Evolutionary conservation across 2,329 filamentous ascomycete species (phyloP), one percentile per base, ranked within the genome.

Genomic region (Mycosphaerelloides madeirae): DNA sequence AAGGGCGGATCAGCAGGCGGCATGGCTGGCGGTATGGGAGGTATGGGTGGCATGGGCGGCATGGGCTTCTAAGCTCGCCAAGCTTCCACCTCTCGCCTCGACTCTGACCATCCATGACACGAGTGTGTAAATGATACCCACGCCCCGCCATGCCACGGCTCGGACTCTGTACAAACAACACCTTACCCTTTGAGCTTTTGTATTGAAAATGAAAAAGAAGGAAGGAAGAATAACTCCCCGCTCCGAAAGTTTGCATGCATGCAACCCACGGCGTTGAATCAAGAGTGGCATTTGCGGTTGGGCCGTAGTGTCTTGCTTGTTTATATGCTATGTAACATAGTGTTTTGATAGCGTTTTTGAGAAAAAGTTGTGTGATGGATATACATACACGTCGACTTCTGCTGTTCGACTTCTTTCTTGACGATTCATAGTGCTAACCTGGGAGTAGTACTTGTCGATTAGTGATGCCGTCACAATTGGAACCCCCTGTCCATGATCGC

Each of bases 1-100:
- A 96, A 96, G 84, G 79, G 65, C 36, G 67, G 80, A 61, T 72
- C 75, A 52, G 65, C 60, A 43, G 70, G 68, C 50, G 73, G 70
- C 46, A 66, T 65, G 56, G 6, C 22, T 6, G 72, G 72, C 41
- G 74, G 74, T 29, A 76, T 76, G 68, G 77, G 77, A 39, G 79
- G 80, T 53, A 84, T 83, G 76, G 76, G 74, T 31, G 76, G 76
- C 47, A 77, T 77, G 73, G 80, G 80, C 16, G 57, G 55, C 13
- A 48, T 48, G 46, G 46, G 46, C 28, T 61, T 62, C 55, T 62
- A 61, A 57, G 47, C 49, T 49, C 36, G 25, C 41, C 29, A 29
- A 31, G 28, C 15, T 18, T 19, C 9, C 22, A 16, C 29, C n/a
- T 18, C 37, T 29, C 25, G 29, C 35, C 32, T 34, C 41, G 19